Conservation (phyloP, 306 rosid species). For the Mimosa pudica region DNA sequence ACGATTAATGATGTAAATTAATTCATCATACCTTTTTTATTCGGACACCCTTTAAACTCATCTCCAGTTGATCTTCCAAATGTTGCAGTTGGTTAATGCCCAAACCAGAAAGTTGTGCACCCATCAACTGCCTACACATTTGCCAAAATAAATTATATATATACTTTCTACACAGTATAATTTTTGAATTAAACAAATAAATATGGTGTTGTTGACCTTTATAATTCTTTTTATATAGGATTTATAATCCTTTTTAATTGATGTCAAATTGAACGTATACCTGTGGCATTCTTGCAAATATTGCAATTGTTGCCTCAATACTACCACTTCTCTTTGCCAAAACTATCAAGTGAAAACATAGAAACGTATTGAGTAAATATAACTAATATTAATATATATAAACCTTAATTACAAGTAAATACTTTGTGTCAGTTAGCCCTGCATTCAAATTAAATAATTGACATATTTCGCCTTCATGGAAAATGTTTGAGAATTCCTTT, state of each 20-base stretch:
- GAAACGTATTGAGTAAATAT: neutral
- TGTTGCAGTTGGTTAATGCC: conserved; percentile 57
- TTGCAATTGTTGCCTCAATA: conserved; percentile 52
- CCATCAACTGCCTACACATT: conserved; percentile 72
- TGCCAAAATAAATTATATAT: neutral
- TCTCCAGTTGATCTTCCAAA: conserved; percentile 72
- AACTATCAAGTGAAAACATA: conserved; percentile 36
- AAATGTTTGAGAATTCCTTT: too few relatives aligned
- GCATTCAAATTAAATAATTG: neutral
- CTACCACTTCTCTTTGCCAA: conserved; percentile 54
- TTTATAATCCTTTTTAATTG: too few relatives aligned
- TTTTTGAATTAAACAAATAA: neutral
- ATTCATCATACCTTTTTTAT: conserved; percentile 56
- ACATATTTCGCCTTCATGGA: too few relatives aligned
- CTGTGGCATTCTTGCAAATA: conserved; percentile 57
- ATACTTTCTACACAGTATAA: neutral
- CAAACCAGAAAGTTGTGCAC: conserved; percentile 73
- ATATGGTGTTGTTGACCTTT: neutral
- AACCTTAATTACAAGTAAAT: neutral
- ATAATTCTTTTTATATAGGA: neutral
- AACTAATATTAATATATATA: neutral
- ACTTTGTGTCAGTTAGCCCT: neutral
- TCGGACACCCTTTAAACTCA: conserved; percentile 69
- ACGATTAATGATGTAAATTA: conserved; percentile 5
- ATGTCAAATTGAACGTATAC: neutral